Conservation (phyloP, 1,284 basidiomycete genomes). For the Tilletiopsis washingtonensis region DNA sequence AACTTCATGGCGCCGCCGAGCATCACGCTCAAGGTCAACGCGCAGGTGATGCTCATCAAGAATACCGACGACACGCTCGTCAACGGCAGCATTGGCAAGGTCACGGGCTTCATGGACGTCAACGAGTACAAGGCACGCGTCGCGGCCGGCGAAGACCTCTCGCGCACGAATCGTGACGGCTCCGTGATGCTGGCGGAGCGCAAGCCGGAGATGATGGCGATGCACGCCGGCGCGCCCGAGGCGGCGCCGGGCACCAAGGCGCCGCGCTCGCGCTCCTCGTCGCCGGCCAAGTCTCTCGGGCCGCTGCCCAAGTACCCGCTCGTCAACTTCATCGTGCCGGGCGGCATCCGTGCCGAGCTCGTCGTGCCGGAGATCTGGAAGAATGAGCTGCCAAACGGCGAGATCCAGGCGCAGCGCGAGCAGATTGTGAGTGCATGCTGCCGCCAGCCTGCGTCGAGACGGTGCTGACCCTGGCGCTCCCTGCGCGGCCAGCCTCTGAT, state of each 20-base stretch:
- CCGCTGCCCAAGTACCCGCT: conserved; percentile 30
- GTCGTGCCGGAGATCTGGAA: conserved; percentile 46
- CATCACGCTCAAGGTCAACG: conserved; percentile 61
- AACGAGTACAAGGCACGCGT: neutral
- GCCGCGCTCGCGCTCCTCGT: conserved; percentile 1
- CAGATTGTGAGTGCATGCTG: conserved; percentile 19
- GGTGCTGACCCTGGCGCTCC: neutral
- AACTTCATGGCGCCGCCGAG: conserved; percentile 36
- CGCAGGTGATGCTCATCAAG: conserved; percentile 66
- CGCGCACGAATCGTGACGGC: neutral
- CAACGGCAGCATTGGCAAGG: conserved; percentile 71
- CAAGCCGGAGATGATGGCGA: too few species aligned
- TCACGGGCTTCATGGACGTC: conserved; percentile 44
- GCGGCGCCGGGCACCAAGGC: neutral
- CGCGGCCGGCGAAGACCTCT: neutral
- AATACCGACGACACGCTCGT: conserved; percentile 66
- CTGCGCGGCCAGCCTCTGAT: conserved; percentile 43
- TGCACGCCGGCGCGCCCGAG: neutral
- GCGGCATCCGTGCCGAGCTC: conserved; percentile 24
- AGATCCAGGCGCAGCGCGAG: conserved; percentile 43
- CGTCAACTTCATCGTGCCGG: conserved; percentile 31
- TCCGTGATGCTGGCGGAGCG: neutral
- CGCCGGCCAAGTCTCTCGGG: conserved; percentile 1
- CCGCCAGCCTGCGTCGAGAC: neutral
- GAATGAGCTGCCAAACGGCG: conserved; percentile 45